Evolutionary conservation across 345 rosid genomes (phyloP).

Genomic region (Aurinia saxatilis): DNA sequence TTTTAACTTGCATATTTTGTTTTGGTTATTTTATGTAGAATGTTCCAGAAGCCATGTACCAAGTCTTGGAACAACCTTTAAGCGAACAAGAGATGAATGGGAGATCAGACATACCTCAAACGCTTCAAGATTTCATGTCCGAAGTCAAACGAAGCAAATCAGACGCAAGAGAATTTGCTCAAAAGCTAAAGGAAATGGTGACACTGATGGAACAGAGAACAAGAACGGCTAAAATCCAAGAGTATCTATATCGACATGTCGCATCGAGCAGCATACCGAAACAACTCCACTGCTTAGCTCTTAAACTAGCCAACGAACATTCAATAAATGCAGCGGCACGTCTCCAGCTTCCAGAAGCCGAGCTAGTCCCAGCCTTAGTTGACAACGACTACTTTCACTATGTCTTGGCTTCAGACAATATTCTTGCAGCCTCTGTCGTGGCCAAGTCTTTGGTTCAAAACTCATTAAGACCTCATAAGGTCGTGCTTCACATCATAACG

Average conservation of each 20-base stretch:
- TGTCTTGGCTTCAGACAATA: constrained; percentile 87
- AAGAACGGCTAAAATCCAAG: constrained; percentile 87
- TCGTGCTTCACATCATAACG: constrained; percentile 83
- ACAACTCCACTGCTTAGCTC: constrained; percentile 81
- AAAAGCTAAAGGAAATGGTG: constrained; percentile 90
- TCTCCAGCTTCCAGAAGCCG: constrained; percentile 79
- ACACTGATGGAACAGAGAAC: constrained; percentile 81
- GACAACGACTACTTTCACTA: constrained; percentile 76
- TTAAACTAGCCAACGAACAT: constrained; percentile 79
- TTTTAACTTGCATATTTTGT: background rate
- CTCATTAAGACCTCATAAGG: constrained; percentile 52
- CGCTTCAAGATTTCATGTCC: constrained; percentile 69
- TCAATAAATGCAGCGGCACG: constrained; percentile 90
- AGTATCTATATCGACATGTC: constrained; percentile 80
- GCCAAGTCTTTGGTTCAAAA: constrained; percentile 66
- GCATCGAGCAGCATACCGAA: constrained; percentile 97
- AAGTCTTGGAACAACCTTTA: constrained; percentile 55
- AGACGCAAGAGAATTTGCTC: constrained; percentile 78
- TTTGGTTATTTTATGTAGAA: constrained; percentile 19
- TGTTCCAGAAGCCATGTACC: constrained; percentile 86
- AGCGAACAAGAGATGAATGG: constrained; percentile 59
- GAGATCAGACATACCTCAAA: constrained; percentile 70
- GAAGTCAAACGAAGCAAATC: constrained; percentile 47
- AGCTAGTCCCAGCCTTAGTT: constrained; percentile 77
- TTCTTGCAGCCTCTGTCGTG: constrained; percentile 88